Percentiles rank a stretch among this genome's conserved stretches.
Evolutionary conservation across 1,284 basidiomycete genomes (phyloP).

Genomic region (Kwoniella shivajii): DNA sequence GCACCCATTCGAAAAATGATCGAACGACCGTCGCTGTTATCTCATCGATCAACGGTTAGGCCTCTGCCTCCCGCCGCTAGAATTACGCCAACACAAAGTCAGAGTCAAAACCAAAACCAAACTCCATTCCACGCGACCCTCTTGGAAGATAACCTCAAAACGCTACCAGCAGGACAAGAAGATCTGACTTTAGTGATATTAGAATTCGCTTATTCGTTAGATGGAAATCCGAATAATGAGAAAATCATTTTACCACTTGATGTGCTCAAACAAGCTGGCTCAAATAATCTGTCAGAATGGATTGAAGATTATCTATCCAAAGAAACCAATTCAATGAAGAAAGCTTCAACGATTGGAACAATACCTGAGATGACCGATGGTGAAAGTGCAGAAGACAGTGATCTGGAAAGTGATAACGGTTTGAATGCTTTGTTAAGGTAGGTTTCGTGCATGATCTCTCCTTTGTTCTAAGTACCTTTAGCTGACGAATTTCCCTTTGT

Average conservation of each 20-base stretch:
- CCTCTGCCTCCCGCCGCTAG: not conserved
- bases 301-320: slow-evolving; percentile 12
- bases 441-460: slow-evolving; percentile 12
- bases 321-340: slow-evolving; percentile 5
- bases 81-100: not conserved
- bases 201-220: slow-evolving; percentile 33
- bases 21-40: slow-evolving; percentile 7
- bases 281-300: slow-evolving; percentile 20
- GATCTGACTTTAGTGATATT: slow-evolving; percentile 25
- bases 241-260: slow-evolving; percentile 31
- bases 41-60: slow-evolving; percentile 4
- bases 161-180: slow-evolving; percentile 1
- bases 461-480: not conserved
- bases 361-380: slow-evolving; percentile 37
- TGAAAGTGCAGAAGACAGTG: slow-evolving; percentile 30
- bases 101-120: not conserved
- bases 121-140: slow-evolving; percentile 14
- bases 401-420: slow-evolving; percentile 33
- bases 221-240: slow-evolving; percentile 28
- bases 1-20: not conserved
- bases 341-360: slow-evolving; percentile 7
- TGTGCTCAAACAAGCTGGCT: slow-evolving; percentile 25
- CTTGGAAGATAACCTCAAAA: not conserved
- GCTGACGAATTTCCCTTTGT: not conserved
- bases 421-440: slow-evolving; percentile 26